Conservation (phyloP, 352 stramenopile species). For the Globisporangium mamillatum region DNA sequence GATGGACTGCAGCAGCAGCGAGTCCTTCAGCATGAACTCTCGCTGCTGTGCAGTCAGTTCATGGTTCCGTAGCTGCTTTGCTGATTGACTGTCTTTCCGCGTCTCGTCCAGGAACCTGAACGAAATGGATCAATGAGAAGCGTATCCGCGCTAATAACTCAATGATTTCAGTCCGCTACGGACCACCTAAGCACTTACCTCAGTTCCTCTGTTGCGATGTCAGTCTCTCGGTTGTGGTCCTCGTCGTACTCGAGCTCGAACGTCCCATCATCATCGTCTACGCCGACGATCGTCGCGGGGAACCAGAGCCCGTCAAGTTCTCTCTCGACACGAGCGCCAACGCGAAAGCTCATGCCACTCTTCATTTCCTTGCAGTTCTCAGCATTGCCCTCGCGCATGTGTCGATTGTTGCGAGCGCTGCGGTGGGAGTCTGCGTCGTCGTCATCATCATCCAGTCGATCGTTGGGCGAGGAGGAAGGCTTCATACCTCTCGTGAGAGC, state of each 20-base stretch:
- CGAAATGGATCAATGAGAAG: too few species aligned
- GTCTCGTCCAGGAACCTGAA: constrained; percentile 23
- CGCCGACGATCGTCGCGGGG: constrained; percentile 51
- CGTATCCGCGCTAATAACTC: too few species aligned
- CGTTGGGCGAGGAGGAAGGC: constrained; percentile 3
- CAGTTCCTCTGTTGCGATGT: constrained; percentile 54
- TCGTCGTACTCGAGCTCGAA: constrained; percentile 83
- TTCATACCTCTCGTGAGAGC: constrained; percentile 11
- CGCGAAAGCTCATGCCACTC: constrained; percentile 19
- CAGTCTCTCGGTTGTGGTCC: constrained; percentile 65
- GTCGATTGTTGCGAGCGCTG: background rate
- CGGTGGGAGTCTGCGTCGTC: background rate
- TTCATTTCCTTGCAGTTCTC: constrained; percentile 12
- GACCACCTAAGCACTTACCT: constrained; percentile 18
- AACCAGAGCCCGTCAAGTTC: constrained; percentile 81
- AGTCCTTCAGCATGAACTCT: constrained; percentile 50
- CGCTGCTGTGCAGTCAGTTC: constrained; percentile 26
- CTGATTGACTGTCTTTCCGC: constrained; percentile 15
- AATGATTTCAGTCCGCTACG: background rate
- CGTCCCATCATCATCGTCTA: constrained; percentile 40
- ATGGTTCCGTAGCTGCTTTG: constrained; percentile 1
- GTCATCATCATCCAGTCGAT: background rate
- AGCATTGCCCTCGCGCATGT: background rate
- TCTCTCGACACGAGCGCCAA: constrained; percentile 56
- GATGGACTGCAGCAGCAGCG: constrained; percentile 47